Evolutionary conservation across 371 early-diverging fungal genomes (phyloP).

Genomic region (Actinomortierella wolfii): DNA sequence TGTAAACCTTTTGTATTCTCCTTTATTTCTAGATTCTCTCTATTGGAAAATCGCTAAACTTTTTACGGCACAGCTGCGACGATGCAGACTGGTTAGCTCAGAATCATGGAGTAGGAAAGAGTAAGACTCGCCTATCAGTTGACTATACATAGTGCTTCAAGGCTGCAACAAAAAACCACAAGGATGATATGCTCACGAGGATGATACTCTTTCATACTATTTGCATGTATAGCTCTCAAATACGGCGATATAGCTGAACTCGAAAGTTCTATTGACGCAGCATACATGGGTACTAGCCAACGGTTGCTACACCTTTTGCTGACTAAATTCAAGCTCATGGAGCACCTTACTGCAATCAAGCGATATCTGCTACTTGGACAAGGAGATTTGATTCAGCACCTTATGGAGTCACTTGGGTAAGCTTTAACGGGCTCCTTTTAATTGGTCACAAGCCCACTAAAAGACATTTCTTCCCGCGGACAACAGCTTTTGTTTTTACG

Average conservation of each 20-base stretch:
- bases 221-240: conserved; percentile 48
- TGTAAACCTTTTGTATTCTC: neutral
- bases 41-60: conserved; percentile 94
- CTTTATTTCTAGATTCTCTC: conserved; percentile 79
- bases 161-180: neutral
- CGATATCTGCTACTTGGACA: conserved; percentile 91
- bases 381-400: conserved; percentile 92
- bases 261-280: conserved; percentile 75
- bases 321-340: conserved; percentile 77
- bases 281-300: conserved; percentile 73
- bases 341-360: conserved; percentile 87
- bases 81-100: conserved; percentile 68
- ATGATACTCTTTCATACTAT: conserved; percentile 5
- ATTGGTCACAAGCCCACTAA: neutral
- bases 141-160: neutral
- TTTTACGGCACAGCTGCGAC: conserved; percentile 85
- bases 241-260: conserved; percentile 77
- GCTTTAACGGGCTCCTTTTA: conserved; percentile 4
- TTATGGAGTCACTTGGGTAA: conserved; percentile 87
- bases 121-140: conserved; percentile 22
- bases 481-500: too few relatives aligned
- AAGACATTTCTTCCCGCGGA: too few relatives aligned
- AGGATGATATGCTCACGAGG: neutral
- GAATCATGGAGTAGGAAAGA: conserved; percentile 45
- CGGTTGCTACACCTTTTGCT: conserved; percentile 75